Base-by-base conservation (phyloP, 2,329 filamentous ascomycete genomes). In the Aureobasidium sp. region DNA sequence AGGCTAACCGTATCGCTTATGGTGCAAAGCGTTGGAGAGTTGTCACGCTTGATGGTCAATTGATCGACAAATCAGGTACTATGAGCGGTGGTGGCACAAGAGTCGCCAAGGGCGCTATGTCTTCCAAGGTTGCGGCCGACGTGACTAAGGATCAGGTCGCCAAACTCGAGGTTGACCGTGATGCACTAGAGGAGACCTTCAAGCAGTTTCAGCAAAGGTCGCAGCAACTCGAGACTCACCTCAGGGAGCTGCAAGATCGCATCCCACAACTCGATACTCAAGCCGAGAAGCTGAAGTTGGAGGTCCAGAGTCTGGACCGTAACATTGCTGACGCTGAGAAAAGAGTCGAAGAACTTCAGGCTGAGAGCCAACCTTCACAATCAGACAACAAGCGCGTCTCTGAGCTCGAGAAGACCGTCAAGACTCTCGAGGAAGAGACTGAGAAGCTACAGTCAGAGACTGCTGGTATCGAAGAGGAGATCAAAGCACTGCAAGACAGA, bases 41-140 rank as follows among this genome's bases (percentile, higher is more conserved):
- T 3, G 94, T 99, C 44, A 99, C 94, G 0, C 83, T 99, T 2
- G 91, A 92, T 64, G 94, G 94, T 53, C 92, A 97, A 74, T 82
- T 99, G 58, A 97, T 99, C 67, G 94, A 99, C 77, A 95, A 95
- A 73, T 97, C 93, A 0, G 94, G 94, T 80, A 97, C 94, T 39
- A 97, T 99, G 94, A 96, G 90, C 63, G 94, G 94, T 79, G 94
- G 94, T 80, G 94, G 94, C 62, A 93, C 85, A 49, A 89, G 90
- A 17, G 90, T 94, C 62, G 92, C 93, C 68, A 91, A 87, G 71
- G 95, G 95, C 0, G 85, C 91, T 62, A 99, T 99, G 95, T 97
- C 93, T 0, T 96, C 92, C 12, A 97, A 96, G 75, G 85, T 96
- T 49, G 87, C 89, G n/a, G 84, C 90, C 1, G 91, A 96, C 62